Evolutionary conservation across 164 flowering plant genomes (phyloP), one percentile per base, ranked within the genome.

Genomic region (Magnolia kwangsiensis): DNA sequence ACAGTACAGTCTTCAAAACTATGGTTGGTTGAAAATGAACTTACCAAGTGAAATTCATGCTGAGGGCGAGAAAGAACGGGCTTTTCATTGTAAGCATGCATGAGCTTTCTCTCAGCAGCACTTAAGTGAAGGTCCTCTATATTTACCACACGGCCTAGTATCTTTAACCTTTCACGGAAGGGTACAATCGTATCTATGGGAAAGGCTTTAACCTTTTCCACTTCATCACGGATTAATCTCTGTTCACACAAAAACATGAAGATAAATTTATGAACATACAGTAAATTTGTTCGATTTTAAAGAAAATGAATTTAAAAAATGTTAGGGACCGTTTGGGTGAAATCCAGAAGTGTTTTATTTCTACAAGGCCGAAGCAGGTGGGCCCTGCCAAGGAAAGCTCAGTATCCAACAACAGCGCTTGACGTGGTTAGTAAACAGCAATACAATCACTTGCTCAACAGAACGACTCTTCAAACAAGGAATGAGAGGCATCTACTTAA

Each of bases 1-100:
- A 68, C 7, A 64, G 21, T n/a, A n/a, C 67, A 64, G 23, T 2
- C 21, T 66, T 21, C 24, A 63, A 7, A 63, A 63, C 19, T 63
- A 63, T 63, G 65, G 14, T 66, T 27, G 29, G 29, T 14, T 14
- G n/a, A 67, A 31, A 14, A 74, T 51, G 29, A 76, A 83, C 90
- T 74, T 84, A 94, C 99, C 72, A 23, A 67, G 82, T 87, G 94
- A 79, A 96, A 96, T 72, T 91, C 94, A 83, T 96, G 99, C 69
- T 96, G 99, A 75, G 99, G 99, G 49, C 99, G 99, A 59, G 99
- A 96, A 81, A 96, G 98, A 73, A 96, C 93, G 37, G 99, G 99
- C 77, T 94, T 96, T 82, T 96, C 99, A 74, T 94, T 96, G 85
- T 96, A 96, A 67, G 99, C 98, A 77, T 92, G 92, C 92, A 96